phyloP scores from a whole-genome alignment of 2,329 filamentous ascomycete species.

The Ophiocordyceps unilateralis region DNA sequence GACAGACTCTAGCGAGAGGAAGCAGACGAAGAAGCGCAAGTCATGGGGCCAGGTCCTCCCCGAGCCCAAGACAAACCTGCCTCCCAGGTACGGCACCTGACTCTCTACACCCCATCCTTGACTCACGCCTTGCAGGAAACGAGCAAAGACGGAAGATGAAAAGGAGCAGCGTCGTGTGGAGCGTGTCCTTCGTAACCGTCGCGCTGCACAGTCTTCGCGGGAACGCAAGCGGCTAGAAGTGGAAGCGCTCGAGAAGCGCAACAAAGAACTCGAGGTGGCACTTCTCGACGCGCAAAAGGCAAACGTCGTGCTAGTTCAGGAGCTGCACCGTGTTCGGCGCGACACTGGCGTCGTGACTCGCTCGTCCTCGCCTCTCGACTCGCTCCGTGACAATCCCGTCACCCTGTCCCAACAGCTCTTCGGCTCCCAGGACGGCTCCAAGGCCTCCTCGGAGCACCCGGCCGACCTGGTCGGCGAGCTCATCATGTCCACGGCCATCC shows the following conservation, averaged over 20 bases:
- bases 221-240: conserved; percentile 83
- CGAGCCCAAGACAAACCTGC: conserved; percentile 89
- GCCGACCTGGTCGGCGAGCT: conserved; percentile 25
- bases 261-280: conserved; percentile 53
- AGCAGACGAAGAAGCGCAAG: conserved; percentile 81
- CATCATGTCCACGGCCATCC: conserved; percentile 19
- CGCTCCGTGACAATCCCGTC: conserved; percentile 27
- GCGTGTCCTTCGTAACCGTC: conserved; percentile 88
- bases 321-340: conserved; percentile 30
- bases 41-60: conserved; percentile 97
- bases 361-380: conserved; percentile 23
- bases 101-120: neutral
- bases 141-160: conserved; percentile 95
- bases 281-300: conserved; percentile 35
- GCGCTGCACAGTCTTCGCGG: conserved; percentile 87
- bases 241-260: conserved; percentile 65
- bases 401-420: conserved; percentile 45
- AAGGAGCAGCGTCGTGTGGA: conserved; percentile 97
- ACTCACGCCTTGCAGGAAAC: conserved; percentile 43
- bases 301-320: conserved; percentile 29
- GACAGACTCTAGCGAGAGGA: conserved; percentile 36
- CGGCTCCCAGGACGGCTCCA: conserved; percentile 24
- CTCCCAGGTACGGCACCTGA: conserved; percentile 49
- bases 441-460: conserved; percentile 11
- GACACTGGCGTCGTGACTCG: conserved; percentile 23